Evolutionary conservation across 2,329 filamentous ascomycete genomes (phyloP), one percentile per base, ranked within the genome.

Genomic region (Talaromyces verruculosus): DNA sequence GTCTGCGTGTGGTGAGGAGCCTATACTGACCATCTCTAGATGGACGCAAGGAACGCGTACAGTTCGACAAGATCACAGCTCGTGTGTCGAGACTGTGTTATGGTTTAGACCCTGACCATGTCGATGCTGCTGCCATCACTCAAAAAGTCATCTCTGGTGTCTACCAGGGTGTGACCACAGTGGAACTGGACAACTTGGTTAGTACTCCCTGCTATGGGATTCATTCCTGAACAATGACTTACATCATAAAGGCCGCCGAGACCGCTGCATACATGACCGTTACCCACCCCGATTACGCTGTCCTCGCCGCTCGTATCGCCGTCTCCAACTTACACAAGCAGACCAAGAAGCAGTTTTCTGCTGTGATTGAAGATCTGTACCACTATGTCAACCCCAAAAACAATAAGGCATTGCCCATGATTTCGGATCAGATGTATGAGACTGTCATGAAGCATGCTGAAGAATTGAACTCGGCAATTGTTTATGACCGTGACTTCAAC

Each of bases 311-410:
- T 71, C 93, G 95, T 82, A 98, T 99, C 77, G 95, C 95, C 72
- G 95, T 99, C 64, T 99, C 95, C 76, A 99, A 99, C 84, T 90
- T 99, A 67, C 95, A 99, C 89, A 99, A 99, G 84, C 95, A 99
- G 86, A 99, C 95, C 70, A 98, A 98, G 88, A 99, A 99, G 86
- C 94, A 98, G 79, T 99, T 96, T 84, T 98, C 95, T n/a, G 85
- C 92, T 60, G 95, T 99, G 67, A 87, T 99, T 73, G 89, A 88
- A 73, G 95, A 99, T 75, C 88, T 99, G 49, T 97, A 94, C 83
- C 87, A 95, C 84, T 99, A 97, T 80, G 84, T 96, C 80, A 99
- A 99, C 84, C 93, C 94, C 68, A 96, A 92, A 83, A 99, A 97
- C 80, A 83, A 84, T 69, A 89, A 85, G 72, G 78, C 85, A 7